Conservation (phyloP, 306 rosid species). For the Dryas alaskensis region DNA sequence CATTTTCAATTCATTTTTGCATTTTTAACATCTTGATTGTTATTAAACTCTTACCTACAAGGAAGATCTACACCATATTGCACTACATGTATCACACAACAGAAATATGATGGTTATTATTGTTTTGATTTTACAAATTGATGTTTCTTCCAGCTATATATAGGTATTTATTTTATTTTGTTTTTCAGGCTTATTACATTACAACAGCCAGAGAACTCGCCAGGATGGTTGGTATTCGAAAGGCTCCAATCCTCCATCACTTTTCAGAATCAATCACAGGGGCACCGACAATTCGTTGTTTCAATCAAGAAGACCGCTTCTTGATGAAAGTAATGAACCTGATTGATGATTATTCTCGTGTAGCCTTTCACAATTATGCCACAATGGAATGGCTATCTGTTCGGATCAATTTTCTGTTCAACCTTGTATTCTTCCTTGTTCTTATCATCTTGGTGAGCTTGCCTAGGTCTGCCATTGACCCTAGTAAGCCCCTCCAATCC, state of each 20-base stretch:
- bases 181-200: conserved; percentile 26
- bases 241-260: conserved; percentile 37
- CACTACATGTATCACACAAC: background rate
- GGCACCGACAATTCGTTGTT: conserved; percentile 27
- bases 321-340: conserved; percentile 16
- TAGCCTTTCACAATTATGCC: conserved; percentile 22
- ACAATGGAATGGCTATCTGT: conserved; percentile 33
- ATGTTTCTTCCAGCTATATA: background rate
- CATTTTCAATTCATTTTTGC: background rate
- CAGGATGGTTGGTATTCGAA: conserved; percentile 24
- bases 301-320: conserved; percentile 25
- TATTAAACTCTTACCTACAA: background rate
- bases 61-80: background rate
- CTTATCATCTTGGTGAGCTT: conserved; percentile 24
- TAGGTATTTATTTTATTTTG: background rate
- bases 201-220: conserved; percentile 28
- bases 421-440: conserved; percentile 17
- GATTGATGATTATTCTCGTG: conserved; percentile 24
- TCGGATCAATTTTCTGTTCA: conserved; percentile 23
- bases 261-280: conserved; percentile 31
- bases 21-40: background rate
- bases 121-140: background rate
- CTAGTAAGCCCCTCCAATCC: conserved; percentile 20
- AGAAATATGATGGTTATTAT: background rate
- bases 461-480: conserved; percentile 26